A percentile compares a stretch with the other conserved stretches of the same genome.
phyloP scores from a whole-genome alignment of 495 filamentous ascomycete genomes.

The Penicillium arizonense region DNA sequence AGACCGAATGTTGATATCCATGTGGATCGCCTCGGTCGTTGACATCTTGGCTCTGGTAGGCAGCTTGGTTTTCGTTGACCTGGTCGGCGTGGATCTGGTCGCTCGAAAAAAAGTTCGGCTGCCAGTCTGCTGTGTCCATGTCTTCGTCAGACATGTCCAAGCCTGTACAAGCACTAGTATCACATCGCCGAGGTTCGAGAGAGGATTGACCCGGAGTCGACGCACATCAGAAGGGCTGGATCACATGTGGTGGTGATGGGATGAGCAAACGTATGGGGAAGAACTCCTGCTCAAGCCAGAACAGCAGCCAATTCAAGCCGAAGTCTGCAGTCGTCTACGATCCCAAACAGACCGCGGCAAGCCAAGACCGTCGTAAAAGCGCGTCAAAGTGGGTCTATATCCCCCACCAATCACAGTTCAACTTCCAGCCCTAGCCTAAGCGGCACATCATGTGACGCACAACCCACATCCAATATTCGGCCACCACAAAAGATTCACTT shows the following conservation, averaged over 20 bases:
- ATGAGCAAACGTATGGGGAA: too few relatives aligned
- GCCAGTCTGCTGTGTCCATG: constrained; percentile 6
- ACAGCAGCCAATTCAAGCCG: too few relatives aligned
- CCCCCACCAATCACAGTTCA: constrained; percentile 22
- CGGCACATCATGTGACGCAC: constrained; percentile 45
- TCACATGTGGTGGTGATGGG: not conserved
- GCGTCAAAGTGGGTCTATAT: not conserved
- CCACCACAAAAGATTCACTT: constrained; percentile 24
- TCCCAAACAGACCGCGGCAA: too few relatives aligned
- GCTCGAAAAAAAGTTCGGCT: not conserved
- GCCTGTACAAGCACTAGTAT: not conserved
- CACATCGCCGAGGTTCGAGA: not conserved
- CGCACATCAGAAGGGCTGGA: not conserved
- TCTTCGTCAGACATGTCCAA: not conserved
- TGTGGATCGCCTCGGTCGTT: too few relatives aligned
- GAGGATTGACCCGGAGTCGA: not conserved
- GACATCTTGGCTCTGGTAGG: not conserved
- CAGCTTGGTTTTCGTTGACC: not conserved
- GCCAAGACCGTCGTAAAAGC: too few relatives aligned
- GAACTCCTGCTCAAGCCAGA: too few relatives aligned
- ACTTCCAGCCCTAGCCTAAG: constrained; percentile 23
- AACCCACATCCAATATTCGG: constrained; percentile 31
- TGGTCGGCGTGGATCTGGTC: not conserved
- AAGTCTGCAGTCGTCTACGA: too few relatives aligned
- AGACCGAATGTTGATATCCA: too few relatives aligned